These are phyloP conservation scores for Glycine latifolia DNA, from an alignment of 306 rosid species.

Conservation along the genomic window DNA sequence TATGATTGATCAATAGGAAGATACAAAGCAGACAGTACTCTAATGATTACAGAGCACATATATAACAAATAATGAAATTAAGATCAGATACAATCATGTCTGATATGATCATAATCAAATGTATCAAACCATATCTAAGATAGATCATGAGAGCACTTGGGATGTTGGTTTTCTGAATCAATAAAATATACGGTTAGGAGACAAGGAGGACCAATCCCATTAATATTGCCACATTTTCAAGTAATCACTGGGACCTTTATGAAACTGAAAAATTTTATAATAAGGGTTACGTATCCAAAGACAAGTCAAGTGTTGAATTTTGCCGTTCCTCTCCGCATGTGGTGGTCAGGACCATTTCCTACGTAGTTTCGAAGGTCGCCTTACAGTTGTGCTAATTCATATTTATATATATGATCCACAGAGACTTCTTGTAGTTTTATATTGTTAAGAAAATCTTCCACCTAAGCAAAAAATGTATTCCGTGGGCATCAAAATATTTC, in stretches of 20 bases:
- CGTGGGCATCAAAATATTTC: slow-evolving; percentile 51
- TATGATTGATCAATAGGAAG: slow-evolving; percentile 43
- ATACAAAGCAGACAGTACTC: slow-evolving; percentile 31
- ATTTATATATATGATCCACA: slow-evolving; percentile 19
- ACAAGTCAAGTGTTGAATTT: slow-evolving; percentile 54
- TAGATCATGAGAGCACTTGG: slow-evolving; percentile 76
- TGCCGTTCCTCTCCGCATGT: slow-evolving; percentile 57
- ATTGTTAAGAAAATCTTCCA: slow-evolving; percentile 58
- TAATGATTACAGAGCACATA: slow-evolving; percentile 38
- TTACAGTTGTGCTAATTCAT: slow-evolving; percentile 58
- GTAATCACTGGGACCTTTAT: slow-evolving; percentile 56
- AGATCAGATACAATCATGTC: slow-evolving; percentile 42
- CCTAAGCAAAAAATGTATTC: slow-evolving; percentile 58
- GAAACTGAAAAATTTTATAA: background rate
- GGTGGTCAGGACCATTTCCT: slow-evolving; percentile 51
- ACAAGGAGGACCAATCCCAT: slow-evolving; percentile 58
- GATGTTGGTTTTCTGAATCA: slow-evolving; percentile 72
- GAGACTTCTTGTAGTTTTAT: slow-evolving; percentile 47
- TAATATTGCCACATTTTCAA: slow-evolving; percentile 64
- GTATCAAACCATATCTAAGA: slow-evolving; percentile 64
- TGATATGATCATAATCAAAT: slow-evolving; percentile 50
- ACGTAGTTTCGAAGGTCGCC: slow-evolving; percentile 61
- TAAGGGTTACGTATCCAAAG: slow-evolving; percentile 43
- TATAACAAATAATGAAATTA: slow-evolving; percentile 34
- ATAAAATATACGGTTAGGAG: slow-evolving; percentile 38